These are phyloP conservation scores for Coffea humblotiana DNA, from an alignment of 305 asterid genomes.

Conservation along the genomic window DNA sequence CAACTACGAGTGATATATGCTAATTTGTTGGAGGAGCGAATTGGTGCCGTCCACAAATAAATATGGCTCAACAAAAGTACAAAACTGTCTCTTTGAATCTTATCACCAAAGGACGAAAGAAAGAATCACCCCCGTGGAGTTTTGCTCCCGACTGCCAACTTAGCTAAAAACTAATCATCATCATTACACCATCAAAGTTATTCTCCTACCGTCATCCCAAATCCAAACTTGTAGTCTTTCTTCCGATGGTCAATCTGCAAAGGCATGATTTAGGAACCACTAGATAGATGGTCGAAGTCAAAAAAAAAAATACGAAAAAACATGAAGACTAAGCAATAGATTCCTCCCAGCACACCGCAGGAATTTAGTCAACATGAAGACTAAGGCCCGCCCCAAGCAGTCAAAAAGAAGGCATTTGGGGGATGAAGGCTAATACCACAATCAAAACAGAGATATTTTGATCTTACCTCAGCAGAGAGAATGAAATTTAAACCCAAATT, in stretches of 20 bases:
- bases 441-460: not conserved
- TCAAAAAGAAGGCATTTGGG: not conserved
- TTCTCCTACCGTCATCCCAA: constrained; percentile 93
- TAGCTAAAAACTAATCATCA: not conserved
- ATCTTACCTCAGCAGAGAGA: constrained; percentile 88
- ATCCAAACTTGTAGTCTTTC: constrained; percentile 94
- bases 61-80: constrained; percentile 15
- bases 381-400: not conserved
- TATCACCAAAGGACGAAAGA: constrained; percentile 14
- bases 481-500: constrained; percentile 85
- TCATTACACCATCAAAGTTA: constrained; percentile 22
- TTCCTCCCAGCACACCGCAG: not conserved
- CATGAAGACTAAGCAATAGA: not conserved
- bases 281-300: not conserved
- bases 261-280: constrained; percentile 13
- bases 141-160: constrained; percentile 11
- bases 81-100: constrained; percentile 19
- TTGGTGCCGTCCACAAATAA: constrained; percentile 9
- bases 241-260: constrained; percentile 85
- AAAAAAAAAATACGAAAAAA: not conserved
- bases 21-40: constrained; percentile 4
- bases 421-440: not conserved
- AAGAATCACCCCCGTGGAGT: constrained; percentile 22
- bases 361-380: not conserved
- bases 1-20: not conserved